A percentile compares a stretch with the other conserved stretches of the same genome.
These are phyloP conservation scores for Pseudogymnoascus sp. DNA, from an alignment of 2,329 filamentous ascomycete genomes.

Conservation along the genomic window DNA sequence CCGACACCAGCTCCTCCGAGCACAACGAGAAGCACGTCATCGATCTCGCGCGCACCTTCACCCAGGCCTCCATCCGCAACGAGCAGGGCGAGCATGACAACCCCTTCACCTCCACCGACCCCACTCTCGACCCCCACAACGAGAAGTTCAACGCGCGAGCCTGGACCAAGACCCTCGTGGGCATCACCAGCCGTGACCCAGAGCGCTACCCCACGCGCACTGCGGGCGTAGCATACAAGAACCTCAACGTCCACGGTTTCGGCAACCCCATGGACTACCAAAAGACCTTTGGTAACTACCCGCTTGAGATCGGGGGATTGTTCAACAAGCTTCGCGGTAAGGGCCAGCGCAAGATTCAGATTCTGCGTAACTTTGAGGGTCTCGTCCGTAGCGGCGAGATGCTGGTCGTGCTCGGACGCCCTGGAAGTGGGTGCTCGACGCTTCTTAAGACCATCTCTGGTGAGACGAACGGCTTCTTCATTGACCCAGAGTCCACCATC, in stretches of 20 bases:
- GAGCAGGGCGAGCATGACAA: conserved; percentile 31
- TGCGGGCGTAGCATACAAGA: conserved; percentile 56
- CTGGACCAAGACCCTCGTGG: conserved; percentile 53
- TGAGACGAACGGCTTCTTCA: conserved; percentile 47
- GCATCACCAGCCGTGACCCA: conserved; percentile 36
- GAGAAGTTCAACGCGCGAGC: conserved; percentile 44
- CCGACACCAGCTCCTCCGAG: not conserved
- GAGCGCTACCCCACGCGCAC: conserved; percentile 48
- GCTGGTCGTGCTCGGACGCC: conserved; percentile 58
- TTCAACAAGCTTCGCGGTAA: conserved; percentile 42
- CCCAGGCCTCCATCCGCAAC: conserved; percentile 20
- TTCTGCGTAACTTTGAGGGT: conserved; percentile 56
- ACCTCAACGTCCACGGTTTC: conserved; percentile 61
- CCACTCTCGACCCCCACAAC: conserved; percentile 45
- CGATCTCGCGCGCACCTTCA: conserved; percentile 21
- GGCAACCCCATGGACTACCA: conserved; percentile 64
- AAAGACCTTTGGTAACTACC: conserved; percentile 55
- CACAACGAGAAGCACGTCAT: conserved; percentile 14
- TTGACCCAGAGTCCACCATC: conserved; percentile 42
- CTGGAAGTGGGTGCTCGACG: conserved; percentile 54
- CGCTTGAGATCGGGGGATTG: conserved; percentile 40
- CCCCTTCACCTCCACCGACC: conserved; percentile 41
- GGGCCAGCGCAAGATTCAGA: conserved; percentile 42
- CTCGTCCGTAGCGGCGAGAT: conserved; percentile 56
- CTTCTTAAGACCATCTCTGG: conserved; percentile 48